phyloP scores from a whole-genome alignment of 148 eudicot genomes.

The Silene conica region DNA sequence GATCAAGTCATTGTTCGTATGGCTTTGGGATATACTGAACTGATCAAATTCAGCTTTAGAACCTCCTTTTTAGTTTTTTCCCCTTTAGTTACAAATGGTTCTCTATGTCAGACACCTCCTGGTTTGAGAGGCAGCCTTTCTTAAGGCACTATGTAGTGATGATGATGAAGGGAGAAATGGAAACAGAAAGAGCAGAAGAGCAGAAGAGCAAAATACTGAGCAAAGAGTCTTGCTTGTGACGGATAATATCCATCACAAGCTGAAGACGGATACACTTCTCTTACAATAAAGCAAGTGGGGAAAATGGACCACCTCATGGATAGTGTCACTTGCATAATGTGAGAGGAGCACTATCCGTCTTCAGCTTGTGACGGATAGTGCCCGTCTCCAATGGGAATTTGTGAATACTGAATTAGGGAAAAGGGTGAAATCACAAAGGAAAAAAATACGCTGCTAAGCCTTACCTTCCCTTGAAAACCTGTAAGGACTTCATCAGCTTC shows the following conservation, averaged over 20 bases:
- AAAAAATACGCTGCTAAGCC: neutral
- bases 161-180: neutral
- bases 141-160: neutral
- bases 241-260: no score
- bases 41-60: neutral
- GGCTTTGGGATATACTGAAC: neutral
- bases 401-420: no score
- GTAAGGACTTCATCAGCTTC: conserved; percentile 80
- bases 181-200: neutral
- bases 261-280: no score
- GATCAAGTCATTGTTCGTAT: neutral
- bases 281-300: no score
- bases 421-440: neutral
- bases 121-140: neutral
- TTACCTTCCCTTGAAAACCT: conserved; percentile 75
- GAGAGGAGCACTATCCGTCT: no score
- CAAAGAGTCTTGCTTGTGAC: no score
- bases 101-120: neutral
- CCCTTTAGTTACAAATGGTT: neutral
- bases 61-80: neutral
- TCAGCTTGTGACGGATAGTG: no score
- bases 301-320: no score
- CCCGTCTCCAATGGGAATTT: no score
- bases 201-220: neutral
- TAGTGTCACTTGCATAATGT: no score